Base-by-base conservation (phyloP, 257 asterid species). In the Scutellaria baicalensis region DNA sequence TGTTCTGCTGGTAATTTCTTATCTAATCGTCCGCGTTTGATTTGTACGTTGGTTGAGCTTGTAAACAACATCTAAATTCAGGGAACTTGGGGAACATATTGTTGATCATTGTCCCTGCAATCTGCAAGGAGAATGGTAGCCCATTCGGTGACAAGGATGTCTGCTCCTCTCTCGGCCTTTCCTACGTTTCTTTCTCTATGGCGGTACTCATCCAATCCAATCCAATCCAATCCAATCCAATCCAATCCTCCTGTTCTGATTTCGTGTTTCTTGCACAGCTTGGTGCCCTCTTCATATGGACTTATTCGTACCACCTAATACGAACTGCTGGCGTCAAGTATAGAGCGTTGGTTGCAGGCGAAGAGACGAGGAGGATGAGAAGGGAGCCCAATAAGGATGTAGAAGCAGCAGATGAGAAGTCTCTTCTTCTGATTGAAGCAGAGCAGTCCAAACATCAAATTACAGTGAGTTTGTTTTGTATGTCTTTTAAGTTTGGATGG, bases 161-260 rank as follows among this genome's bases (percentile, higher is more conserved):
- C 69, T 93, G 98, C 80, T 66, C 87, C 47, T 67, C 73, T 0
- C 61, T 68, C 42, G 98, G 97, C 20, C 81, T 88, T 31, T 93
- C 98, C 1, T 93, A 93, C 47, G 92, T 84, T 63, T 88, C 98
- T 59, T 93, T 88, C 76, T 93, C 98, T 10, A 86, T 93, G 98
- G 97, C 96, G 14, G 98, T 88, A 74, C 72, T 84, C 3, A 23
- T 23, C 31, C 31, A 23, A 23, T 23, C 33, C 33, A 27, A 2
- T 27, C 33, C 8, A 31, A 3, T 49, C 12, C 8, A 8, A n/a
- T 27, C 33, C 33, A 27, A 2, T 27, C 33, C 8, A 31, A 3
- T 49, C 12, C 8, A 8, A n/a, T 27, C 4, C 16, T 14, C 11
- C 51, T 12, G 2, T 47, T 11, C 33, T 27, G 4, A 27, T 27